phyloP scores from a whole-genome alignment of 306 rosid species.

The Mucuna pruriens region DNA sequence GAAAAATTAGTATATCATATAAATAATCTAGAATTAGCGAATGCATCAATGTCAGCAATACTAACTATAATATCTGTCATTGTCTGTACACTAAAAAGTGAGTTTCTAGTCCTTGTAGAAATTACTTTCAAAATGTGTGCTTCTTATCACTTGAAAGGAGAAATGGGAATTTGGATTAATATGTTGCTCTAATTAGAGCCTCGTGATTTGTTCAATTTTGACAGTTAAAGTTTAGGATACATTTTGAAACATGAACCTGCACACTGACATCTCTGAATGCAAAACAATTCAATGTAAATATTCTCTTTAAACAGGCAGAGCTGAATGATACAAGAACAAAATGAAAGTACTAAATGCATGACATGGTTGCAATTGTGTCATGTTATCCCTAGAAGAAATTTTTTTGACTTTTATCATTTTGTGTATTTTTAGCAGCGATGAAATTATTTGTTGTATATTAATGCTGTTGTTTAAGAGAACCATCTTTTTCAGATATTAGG shows the following conservation, averaged over 20 bases:
- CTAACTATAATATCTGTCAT: background rate
- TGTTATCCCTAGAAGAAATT: background rate
- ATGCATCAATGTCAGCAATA: background rate
- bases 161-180: slow-evolving; percentile 12
- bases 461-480: background rate
- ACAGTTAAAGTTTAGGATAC: background rate
- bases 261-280: slow-evolving; percentile 1
- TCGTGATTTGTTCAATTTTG: background rate
- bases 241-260: background rate
- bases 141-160: slow-evolving; percentile 1
- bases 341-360: slow-evolving; percentile 11
- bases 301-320: background rate
- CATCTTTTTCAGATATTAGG: background rate
- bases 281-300: slow-evolving; percentile 11
- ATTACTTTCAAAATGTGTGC: background rate
- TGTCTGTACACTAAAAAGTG: background rate
- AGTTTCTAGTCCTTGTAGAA: slow-evolving; percentile 1
- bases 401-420: slow-evolving; percentile 18
- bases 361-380: slow-evolving; percentile 4
- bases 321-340: background rate
- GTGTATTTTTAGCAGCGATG: slow-evolving; percentile 14
- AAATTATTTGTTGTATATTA: slow-evolving; percentile 5
- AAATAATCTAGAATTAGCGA: background rate
- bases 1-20: background rate
- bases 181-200: slow-evolving; percentile 4